Evolutionary conservation across 768 basidiomycete species (phyloP), one percentile per base, ranked within the genome.

Genomic region (Lentinula lateritia): DNA sequence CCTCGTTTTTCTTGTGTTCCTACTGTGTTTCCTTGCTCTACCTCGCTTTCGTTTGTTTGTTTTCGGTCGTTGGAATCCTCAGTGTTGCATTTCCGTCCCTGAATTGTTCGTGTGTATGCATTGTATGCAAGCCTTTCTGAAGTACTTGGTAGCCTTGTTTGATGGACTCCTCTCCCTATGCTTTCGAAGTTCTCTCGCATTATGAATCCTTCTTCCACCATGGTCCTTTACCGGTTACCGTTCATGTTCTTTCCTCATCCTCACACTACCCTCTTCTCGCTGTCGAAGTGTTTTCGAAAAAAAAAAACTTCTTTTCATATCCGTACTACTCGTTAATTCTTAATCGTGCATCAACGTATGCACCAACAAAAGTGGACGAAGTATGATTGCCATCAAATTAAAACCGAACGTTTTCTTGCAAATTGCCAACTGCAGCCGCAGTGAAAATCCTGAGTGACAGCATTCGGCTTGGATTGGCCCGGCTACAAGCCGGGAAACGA

Each of bases 221-320:
- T 54, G 18, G n/a, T 20, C 38, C 18, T 55, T 39, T 55, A 18
- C 39, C 4, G 18, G 38, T 41, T 55, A 18, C 53, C 7, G 12
- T 10, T 23, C 41, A 42, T 38, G 38, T 41, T 45, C 28, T 28
- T 28, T 28, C 55, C 38, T 35, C 53, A 20, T 18, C 39, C 15
- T 56, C 38, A 10, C 53, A 38, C 45, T 23, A 13, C 32, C 55
- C 20, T 23, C 12, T 13, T 43, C 13, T 43, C 55, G 39, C 55
- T 56, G 55, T 56, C 53, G 16, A 39, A 32, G 55, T 56, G 55
- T 56, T 56, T 56, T 56, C 41, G 54, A 41, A n/a, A 55, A 23
- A 23, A 23, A 20, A 35, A 53, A 6, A 15, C 6, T 35, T 38
- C 3, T 18, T 12, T n/a, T 23, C 35, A 23, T 54, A 54, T 54